Base-by-base conservation (phyloP, 306 rosid species). In the Prunus fruticosa region DNA sequence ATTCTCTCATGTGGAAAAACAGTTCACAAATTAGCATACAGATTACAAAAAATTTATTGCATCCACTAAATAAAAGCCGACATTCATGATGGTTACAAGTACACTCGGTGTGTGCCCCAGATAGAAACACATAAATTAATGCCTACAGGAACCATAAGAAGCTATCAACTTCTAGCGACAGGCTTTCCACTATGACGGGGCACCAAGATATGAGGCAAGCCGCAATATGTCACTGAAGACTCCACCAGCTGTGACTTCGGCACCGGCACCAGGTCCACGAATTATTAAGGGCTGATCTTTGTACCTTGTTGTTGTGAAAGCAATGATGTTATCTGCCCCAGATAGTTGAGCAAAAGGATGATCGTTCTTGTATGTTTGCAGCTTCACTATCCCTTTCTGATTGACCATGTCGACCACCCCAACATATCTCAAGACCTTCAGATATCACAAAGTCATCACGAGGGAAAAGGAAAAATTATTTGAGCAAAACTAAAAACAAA, bases 201-300 rank as follows among this genome's bases (percentile, higher is more conserved):
- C 98, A 75, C 98, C 98, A 67, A 95, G 97, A 76, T 92, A 95
- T 2, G 98, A 95, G 56, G 98, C 98, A 67, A 95, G 98, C 62
- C 96, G 90, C 90, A 95, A 82, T 74, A 95, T 84, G 71, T 95
- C 98, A 41, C 96, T 85, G 80, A 95, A 95, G 81, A 95, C 87
- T 72, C 98, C 98, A 68, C 98, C 98, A 9, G 98, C 98, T 8
- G 98, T 95, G 75, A 95, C 98, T 88, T 95, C 89, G 22, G 98
- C 98, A 76, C 98, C 98, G 4, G 97, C 98, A 50, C 98, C 98
- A 3, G 98, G 96, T 8, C 98, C 98, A 7, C 98, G 96, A 34
- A 94, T 89, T 64, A 94, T 94, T 76, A 94, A 81, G 80, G 97
- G 98, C 71, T 94, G 98, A 28, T 84, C 69, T 69, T 85, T 78